These are phyloP conservation scores for Ceratocystis colombiana DNA, from an alignment of 2,329 filamentous ascomycete genomes.

Conservation along the genomic window DNA sequence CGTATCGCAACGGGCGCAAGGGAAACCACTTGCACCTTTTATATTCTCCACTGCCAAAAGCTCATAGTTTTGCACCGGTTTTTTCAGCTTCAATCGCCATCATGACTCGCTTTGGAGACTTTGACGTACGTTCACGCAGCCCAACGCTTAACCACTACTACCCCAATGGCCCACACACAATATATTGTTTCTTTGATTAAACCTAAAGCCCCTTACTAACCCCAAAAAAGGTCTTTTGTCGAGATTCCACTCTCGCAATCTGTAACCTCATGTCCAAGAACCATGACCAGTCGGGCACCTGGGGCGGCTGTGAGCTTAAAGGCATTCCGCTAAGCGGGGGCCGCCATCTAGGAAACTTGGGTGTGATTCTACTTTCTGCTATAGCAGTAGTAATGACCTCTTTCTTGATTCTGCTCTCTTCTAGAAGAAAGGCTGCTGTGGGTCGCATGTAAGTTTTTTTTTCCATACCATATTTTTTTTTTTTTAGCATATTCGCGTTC, in stretches of 20 bases:
- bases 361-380: slow-evolving; percentile 76
- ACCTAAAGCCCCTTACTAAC: not conserved
- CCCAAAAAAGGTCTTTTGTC: slow-evolving; percentile 60
- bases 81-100: not conserved
- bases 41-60: not conserved
- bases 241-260: slow-evolving; percentile 69
- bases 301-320: slow-evolving; percentile 62
- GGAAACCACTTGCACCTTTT: too few relatives aligned
- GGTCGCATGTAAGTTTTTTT: slow-evolving; percentile 61
- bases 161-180: not conserved
- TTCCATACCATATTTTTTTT: not conserved
- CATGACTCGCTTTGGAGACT: slow-evolving; percentile 49
- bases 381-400: slow-evolving; percentile 60
- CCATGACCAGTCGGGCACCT: slow-evolving; percentile 48
- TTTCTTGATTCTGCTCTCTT: slow-evolving; percentile 67
- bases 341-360: slow-evolving; percentile 68
- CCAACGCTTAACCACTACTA: not conserved
- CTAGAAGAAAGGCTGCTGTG: slow-evolving; percentile 86
- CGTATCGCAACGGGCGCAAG: too few relatives aligned
- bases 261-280: slow-evolving; percentile 64
- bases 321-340: slow-evolving; percentile 63
- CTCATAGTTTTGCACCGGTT: not conserved
- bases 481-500: slow-evolving; percentile 19
- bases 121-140: slow-evolving; percentile 38
- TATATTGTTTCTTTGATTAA: too few relatives aligned